Percentiles rank a stretch among this genome's conserved stretches.
These are phyloP conservation scores for Candida sanyaensis DNA, from an alignment of 1,139 yeast species.

Conservation along the genomic window DNA sequence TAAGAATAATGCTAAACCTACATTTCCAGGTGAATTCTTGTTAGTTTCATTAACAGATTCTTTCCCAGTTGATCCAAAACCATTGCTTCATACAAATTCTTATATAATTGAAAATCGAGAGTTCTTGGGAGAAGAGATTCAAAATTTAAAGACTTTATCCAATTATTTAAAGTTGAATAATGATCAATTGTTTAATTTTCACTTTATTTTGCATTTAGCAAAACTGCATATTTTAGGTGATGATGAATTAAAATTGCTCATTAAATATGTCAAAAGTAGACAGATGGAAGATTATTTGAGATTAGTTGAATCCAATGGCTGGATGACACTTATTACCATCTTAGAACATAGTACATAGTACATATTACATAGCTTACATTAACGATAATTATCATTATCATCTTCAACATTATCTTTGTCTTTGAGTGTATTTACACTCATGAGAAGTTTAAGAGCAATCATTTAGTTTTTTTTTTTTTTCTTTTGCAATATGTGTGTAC, in stretches of 20 bases:
- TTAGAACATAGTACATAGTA: slow-evolving; percentile 37
- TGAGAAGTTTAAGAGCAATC: not conserved
- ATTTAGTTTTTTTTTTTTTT: not conserved
- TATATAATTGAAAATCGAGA: slow-evolving; percentile 83
- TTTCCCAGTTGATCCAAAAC: slow-evolving; percentile 69
- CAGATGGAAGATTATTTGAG: slow-evolving; percentile 48
- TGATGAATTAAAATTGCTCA: slow-evolving; percentile 51
- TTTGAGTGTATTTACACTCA: no score
- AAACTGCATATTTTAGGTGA: slow-evolving; percentile 53
- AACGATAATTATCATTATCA: not conserved
- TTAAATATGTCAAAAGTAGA: slow-evolving; percentile 41
- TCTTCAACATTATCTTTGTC: not conserved
- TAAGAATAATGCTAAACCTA: slow-evolving; percentile 88
- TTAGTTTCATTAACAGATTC: slow-evolving; percentile 91
- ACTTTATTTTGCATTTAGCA: slow-evolving; percentile 60
- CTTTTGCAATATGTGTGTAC: no score
- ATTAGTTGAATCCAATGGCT: slow-evolving; percentile 66
- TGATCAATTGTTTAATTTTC: slow-evolving; percentile 63
- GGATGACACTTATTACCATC: slow-evolving; percentile 74
- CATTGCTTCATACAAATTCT: slow-evolving; percentile 42
- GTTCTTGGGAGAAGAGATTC: slow-evolving; percentile 65
- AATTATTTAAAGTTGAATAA: slow-evolving; percentile 45
- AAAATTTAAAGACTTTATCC: slow-evolving; percentile 51
- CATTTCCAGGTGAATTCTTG: slow-evolving; percentile 92
- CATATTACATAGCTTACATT: not conserved